These are phyloP conservation scores for Nepenthes gracilis DNA, from an alignment of 148 eudicot species.

Conservation along the genomic window DNA sequence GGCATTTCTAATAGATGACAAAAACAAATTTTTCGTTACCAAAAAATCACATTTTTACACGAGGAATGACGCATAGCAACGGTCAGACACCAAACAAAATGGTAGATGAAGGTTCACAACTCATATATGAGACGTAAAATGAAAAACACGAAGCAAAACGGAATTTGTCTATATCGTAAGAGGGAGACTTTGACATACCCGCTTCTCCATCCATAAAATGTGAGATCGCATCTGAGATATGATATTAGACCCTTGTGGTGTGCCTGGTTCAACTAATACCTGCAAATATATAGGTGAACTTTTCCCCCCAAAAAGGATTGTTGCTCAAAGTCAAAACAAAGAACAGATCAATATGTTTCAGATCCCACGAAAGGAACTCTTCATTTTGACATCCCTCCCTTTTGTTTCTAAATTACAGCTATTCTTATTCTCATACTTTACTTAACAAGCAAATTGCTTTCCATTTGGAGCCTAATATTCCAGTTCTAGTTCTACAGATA, in stretches of 20 bases:
- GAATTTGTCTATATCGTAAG: background rate
- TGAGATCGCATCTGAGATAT: slow-evolving; percentile 93
- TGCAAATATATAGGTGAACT: slow-evolving; percentile 6
- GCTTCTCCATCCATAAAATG: slow-evolving; percentile 96
- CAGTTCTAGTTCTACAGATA: too few species aligned
- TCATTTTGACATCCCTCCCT: too few species aligned
- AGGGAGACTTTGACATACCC: slow-evolving; percentile 34
- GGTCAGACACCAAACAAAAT: background rate
- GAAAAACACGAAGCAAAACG: background rate
- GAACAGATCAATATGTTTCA: too few species aligned
- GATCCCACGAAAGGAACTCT: too few species aligned
- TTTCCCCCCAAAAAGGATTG: too few species aligned
- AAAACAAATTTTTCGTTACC: background rate
- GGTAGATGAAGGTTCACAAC: background rate
- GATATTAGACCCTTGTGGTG: slow-evolving; percentile 84
- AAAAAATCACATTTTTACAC: background rate
- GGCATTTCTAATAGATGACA: slow-evolving; percentile 38
- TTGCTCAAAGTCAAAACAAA: too few species aligned
- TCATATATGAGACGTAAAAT: background rate
- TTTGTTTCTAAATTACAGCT: too few species aligned
- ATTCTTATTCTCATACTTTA: too few species aligned
- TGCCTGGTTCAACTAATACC: slow-evolving; percentile 96
- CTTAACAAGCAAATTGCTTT: too few species aligned
- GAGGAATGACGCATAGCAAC: slow-evolving; percentile 1
- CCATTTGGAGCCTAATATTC: too few species aligned